Base-by-base conservation (phyloP, 495 filamentous ascomycete species). In the Neurospora sp. region DNA sequence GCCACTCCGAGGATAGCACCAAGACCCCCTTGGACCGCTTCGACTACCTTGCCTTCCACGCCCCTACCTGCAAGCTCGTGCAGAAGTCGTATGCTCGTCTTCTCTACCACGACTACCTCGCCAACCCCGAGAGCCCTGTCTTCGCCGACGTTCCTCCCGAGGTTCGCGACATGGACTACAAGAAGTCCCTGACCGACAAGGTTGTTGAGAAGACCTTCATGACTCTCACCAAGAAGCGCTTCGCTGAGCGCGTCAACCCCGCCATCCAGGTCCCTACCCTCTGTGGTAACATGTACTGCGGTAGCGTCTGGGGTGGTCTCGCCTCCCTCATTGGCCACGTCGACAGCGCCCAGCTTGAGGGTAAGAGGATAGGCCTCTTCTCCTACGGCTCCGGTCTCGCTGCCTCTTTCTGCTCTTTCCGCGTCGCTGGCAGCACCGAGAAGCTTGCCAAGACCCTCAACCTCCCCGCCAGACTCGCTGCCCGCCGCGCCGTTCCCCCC, bases 231-330 rank as follows among this genome's bases (percentile, higher is more conserved):
- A 99, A 99, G 92, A 98, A 98, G 90, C 91, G 90, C 73, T 98
- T 94, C 86, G 89, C 90, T 76, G 90, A 94, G 83, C 92, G 94
- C 82, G 92, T 99, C 73, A 86, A 91, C 80, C 94, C 96, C 44
- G 84, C 87, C 79, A 92, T 96, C 80, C 86, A 96, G 81, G 92
- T 96, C 31, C 92, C 96, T 42, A 98, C 94, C 59, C 91, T 93
- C 85, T 97, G 94, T 83, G 96, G 96, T 83, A 99, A 99, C 88
- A 99, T 98, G 96, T 99, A 99, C 86, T 94, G 92, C 78, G 96
- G 92, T 70, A 97, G 93, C 80, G 92, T 99, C 76, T 99, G 94
- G 86, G 90, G 90, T 73, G 93, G 93, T 72, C 86, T 99, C 62
- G 88, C 89, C 81, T 91, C 90, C 77, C 81, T 98, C 73, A 79